Evolutionary conservation across 306 rosid genomes (phyloP).

Genomic region (Hippophae tibetana): DNA sequence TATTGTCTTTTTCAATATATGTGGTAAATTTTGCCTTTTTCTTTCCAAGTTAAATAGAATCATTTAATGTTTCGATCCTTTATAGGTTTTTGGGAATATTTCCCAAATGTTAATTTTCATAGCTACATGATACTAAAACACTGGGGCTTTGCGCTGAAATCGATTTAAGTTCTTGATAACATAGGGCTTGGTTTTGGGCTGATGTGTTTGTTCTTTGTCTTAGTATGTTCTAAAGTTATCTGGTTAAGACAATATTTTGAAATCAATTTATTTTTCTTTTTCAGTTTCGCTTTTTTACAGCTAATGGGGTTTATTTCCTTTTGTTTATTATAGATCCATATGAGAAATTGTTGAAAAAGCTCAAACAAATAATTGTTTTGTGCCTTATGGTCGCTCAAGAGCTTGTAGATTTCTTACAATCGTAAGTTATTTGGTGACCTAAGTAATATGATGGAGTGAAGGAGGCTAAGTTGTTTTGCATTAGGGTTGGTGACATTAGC

Average conservation of each 20-base stretch:
- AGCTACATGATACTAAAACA: constrained; percentile 9
- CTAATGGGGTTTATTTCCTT: constrained; percentile 21
- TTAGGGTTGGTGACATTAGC: constrained; percentile 11
- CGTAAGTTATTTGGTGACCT: constrained; percentile 12
- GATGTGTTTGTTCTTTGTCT: constrained; percentile 12
- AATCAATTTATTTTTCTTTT: constrained; percentile 5
- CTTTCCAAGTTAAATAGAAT: constrained; percentile 7
- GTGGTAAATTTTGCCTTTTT: neutral
- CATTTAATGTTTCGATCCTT: constrained; percentile 5
- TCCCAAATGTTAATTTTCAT: constrained; percentile 1
- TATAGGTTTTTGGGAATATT: neutral
- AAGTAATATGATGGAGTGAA: constrained; percentile 1
- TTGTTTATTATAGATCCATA: constrained; percentile 33
- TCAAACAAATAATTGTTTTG: constrained; percentile 22
- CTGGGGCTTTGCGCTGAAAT: constrained; percentile 30
- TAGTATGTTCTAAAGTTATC: constrained; percentile 2
- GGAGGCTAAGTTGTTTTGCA: constrained; percentile 4
- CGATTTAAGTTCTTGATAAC: neutral
- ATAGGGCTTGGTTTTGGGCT: constrained; percentile 4
- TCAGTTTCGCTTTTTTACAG: constrained; percentile 11
- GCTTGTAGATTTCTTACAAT: constrained; percentile 17
- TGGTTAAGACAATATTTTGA: constrained; percentile 2
- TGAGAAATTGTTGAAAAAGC: constrained; percentile 20
- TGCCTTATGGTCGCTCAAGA: constrained; percentile 21
- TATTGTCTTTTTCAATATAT: constrained; percentile 1